Evolutionary conservation across 768 basidiomycete species (phyloP), one percentile per base, ranked within the genome.

Genomic region (Lentinula edodes): DNA sequence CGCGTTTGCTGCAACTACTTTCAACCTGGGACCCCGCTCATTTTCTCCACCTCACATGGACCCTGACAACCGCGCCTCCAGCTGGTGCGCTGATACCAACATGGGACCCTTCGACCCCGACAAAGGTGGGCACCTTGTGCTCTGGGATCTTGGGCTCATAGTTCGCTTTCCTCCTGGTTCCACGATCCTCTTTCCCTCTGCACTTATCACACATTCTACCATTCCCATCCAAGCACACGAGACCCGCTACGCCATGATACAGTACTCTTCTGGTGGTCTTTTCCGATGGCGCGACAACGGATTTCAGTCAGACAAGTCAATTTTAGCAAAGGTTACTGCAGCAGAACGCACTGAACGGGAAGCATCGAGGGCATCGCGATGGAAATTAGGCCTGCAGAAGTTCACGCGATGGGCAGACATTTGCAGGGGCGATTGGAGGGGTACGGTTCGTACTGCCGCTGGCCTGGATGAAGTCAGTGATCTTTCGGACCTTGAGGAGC

Each of bases 211-310:
- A 3, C 68, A 69, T 52, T 57, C 64, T 2, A 64, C 58, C 35
- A 51, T 54, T 28, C 35, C 51, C n/a, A 52, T 52, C n/a, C n/a
- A 10, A 28, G n/a, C 51, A 18, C n/a, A n/a, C 23, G 28, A 52
- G 13, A 12, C 12, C 2, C 12, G 28, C 6, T 32, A 52, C 18
- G 64, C 66, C 0, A 34, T 70, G 46, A 69, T 66, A 3, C 69
- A 69, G 43, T 70, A 68, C 54, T 54, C 63, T 20, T 65, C 69
- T 6, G 69, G 69, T 8, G 66, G 66, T 5, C 41, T 70, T 3
- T 66, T 68, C 59, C 63, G 69, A 6, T 70, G 67, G 65, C 65
- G 63, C 3, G 32, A 60, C 1, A 66, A 67, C 52, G 69, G 68
- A 16, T 56, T 56, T 20, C 32, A 56, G 12, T 34, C 54, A 16